Conservation (phyloP, 495 filamentous ascomycete species). For the Glutinoglossum americanum region DNA sequence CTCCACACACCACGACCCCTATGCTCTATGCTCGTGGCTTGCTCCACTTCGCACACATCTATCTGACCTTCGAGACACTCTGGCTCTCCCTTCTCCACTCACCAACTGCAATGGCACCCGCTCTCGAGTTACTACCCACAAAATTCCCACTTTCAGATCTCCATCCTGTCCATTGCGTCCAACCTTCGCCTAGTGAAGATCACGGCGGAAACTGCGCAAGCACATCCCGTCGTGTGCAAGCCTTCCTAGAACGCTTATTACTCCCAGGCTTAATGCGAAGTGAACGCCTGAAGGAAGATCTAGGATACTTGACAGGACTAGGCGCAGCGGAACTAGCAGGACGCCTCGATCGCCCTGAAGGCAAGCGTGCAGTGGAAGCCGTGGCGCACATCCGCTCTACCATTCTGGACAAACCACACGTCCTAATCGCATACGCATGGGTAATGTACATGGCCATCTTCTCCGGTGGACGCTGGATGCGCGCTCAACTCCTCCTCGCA, state of each 20-base stretch:
- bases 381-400: constrained; percentile 15
- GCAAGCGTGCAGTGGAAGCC: constrained; percentile 2
- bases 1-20: constrained; percentile 17
- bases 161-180: background rate
- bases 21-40: constrained; percentile 22
- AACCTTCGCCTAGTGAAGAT: background rate
- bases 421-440: constrained; percentile 34
- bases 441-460: constrained; percentile 39
- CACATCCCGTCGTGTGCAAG: background rate
- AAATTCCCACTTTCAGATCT: background rate
- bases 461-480: constrained; percentile 32
- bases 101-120: background rate
- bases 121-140: background rate
- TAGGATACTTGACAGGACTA: constrained; percentile 4
- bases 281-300: constrained; percentile 6
- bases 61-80: constrained; percentile 22
- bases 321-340: constrained; percentile 6
- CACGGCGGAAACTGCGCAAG: background rate
- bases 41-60: constrained; percentile 23
- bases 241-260: background rate
- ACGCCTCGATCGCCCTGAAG: constrained; percentile 1
- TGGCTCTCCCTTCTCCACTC: constrained; percentile 15
- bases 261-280: background rate
- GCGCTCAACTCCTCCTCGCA: constrained; percentile 21
- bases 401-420: constrained; percentile 22